phyloP scores from a whole-genome alignment of 1,139 yeast genomes.

The Groenewaldozyma sp. region DNA sequence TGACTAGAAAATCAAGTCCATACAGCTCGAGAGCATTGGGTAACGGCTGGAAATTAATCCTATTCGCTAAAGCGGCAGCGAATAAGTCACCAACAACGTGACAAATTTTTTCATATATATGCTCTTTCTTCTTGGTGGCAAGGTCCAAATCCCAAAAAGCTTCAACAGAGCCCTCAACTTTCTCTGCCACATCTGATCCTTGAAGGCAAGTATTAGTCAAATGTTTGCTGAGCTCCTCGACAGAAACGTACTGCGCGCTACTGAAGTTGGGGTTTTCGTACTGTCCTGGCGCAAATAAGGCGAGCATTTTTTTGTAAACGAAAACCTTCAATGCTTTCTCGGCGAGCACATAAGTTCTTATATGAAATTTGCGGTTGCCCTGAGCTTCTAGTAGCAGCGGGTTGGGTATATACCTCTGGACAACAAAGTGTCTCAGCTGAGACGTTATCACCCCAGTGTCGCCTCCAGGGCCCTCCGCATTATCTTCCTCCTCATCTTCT shows the following conservation, averaged over 20 bases:
- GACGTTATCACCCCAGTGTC: conserved; percentile 65
- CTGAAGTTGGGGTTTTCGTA: conserved; percentile 35
- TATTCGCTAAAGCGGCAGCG: conserved; percentile 71
- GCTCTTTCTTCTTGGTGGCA: conserved; percentile 29
- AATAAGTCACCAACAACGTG: conserved; percentile 62
- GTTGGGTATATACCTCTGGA: conserved; percentile 62
- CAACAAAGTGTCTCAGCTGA: conserved; percentile 81
- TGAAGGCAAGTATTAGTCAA: conserved; percentile 91
- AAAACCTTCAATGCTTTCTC: conserved; percentile 65
- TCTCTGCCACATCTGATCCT: conserved; percentile 37
- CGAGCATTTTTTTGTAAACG: conserved; percentile 70
- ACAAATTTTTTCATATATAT: conserved; percentile 48
- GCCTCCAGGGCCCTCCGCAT: conserved; percentile 23
- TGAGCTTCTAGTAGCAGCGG: conserved; percentile 61
- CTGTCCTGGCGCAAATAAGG: conserved; percentile 60
- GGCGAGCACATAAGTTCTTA: conserved; percentile 77
- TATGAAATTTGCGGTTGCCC: conserved; percentile 72
- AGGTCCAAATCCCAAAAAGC: conserved; percentile 54
- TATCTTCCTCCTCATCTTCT: conserved; percentile 37
- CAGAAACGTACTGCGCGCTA: conserved; percentile 5
- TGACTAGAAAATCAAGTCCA: conserved; percentile 81
- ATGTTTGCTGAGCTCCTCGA: conserved; percentile 52
- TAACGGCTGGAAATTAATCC: conserved; percentile 82
- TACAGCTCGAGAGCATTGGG: conserved; percentile 74
- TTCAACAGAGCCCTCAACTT: conserved; percentile 46